Evolutionary conservation across 2,329 filamentous ascomycete species (phyloP).

Genomic region (Xylaria sp.): DNA sequence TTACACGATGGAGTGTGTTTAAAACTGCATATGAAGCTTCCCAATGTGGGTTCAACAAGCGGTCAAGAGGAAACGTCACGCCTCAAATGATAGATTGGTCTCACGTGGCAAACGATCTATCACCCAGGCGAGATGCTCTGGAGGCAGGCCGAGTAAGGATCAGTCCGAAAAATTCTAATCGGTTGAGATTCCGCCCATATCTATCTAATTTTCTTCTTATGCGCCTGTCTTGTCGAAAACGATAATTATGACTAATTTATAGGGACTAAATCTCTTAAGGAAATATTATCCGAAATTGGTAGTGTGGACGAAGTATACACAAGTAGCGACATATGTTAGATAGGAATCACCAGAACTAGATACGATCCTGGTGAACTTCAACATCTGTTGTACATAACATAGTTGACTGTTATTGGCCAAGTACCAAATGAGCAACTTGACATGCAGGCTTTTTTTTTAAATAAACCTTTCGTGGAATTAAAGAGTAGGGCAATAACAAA

Average conservation of each 20-base stretch:
- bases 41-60: background rate
- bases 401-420: too few relatives aligned
- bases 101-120: background rate
- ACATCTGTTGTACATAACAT: background rate
- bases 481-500: too few relatives aligned
- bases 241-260: background rate
- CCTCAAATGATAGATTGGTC: background rate
- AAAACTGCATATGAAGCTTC: background rate
- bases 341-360: background rate
- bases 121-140: background rate
- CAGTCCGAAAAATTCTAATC: background rate
- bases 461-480: too few relatives aligned
- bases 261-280: background rate
- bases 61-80: background rate
- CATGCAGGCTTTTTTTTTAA: too few relatives aligned
- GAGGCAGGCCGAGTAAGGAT: background rate
- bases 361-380: background rate
- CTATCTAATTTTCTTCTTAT: conserved; percentile 1
- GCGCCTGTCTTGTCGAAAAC: background rate
- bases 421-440: too few relatives aligned
- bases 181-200: background rate
- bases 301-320: background rate
- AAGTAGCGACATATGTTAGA: background rate
- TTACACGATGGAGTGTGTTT: background rate
- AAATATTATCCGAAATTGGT: background rate